A percentile compares a stretch with the other conserved stretches of the same genome.
Conservation (phyloP, 1,284 basidiomycete genomes). For the Austroboletus novae-zelandiae region DNA sequence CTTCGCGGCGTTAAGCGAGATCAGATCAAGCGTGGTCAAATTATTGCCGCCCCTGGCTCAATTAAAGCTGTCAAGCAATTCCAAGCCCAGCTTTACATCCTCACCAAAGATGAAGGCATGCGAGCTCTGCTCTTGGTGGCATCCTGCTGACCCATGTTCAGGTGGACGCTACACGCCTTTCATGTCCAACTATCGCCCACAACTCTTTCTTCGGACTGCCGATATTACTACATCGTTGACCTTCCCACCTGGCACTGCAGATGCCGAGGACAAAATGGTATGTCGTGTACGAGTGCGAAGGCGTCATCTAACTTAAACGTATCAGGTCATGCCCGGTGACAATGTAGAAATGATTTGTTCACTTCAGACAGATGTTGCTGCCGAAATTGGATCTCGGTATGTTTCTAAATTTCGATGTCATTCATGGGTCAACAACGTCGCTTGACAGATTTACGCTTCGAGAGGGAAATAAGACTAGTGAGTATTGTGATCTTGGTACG, state of each 20-base stretch:
- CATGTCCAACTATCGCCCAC: slow-evolving; percentile 94
- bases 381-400: slow-evolving; percentile 86
- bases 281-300: background rate
- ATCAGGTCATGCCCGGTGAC: slow-evolving; percentile 96
- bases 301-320: slow-evolving; percentile 5
- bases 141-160: slow-evolving; percentile 7
- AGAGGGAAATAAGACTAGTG: slow-evolving; percentile 93
- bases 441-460: slow-evolving; percentile 84
- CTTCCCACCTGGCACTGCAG: slow-evolving; percentile 82
- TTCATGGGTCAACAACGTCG: background rate
- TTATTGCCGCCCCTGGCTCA: slow-evolving; percentile 87
- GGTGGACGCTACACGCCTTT: slow-evolving; percentile 97
- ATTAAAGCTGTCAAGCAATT: slow-evolving; percentile 96
- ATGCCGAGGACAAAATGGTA: slow-evolving; percentile 83
- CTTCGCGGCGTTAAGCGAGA: slow-evolving; percentile 98
- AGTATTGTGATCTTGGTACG: slow-evolving; percentile 32
- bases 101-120: slow-evolving; percentile 87
- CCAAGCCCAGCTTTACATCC: slow-evolving; percentile 88
- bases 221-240: slow-evolving; percentile 87
- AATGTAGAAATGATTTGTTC: slow-evolving; percentile 93
- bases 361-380: slow-evolving; percentile 86
- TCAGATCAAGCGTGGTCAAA: slow-evolving; percentile 92
- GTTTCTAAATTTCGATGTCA: slow-evolving; percentile 21
- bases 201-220: slow-evolving; percentile 95
- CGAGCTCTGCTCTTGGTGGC: background rate